A percentile compares a stretch with the other conserved stretches of the same genome.
Evolutionary conservation across 768 basidiomycete genomes (phyloP).

Genomic region (Boletus eberwhitei): DNA sequence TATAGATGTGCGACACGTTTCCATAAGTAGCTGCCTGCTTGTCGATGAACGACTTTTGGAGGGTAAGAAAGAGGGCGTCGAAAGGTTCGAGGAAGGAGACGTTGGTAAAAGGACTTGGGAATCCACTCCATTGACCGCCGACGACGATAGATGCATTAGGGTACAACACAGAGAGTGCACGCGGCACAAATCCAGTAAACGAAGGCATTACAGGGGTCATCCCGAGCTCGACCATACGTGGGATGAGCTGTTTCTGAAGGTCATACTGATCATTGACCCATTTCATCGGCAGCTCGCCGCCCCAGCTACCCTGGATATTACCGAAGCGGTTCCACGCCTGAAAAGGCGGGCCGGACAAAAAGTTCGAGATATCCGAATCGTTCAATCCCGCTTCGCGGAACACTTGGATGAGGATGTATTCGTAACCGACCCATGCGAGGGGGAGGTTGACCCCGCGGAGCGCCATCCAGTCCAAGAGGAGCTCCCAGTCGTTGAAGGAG

Average conservation of each 20-base stretch:
- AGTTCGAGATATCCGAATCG: constrained; percentile 33
- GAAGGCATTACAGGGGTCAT: constrained; percentile 43
- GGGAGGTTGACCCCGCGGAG: constrained; percentile 41
- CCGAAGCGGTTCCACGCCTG: constrained; percentile 43
- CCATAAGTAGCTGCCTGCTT: constrained; percentile 39
- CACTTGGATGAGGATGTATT: constrained; percentile 35
- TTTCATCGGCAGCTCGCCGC: constrained; percentile 32
- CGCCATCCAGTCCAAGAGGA: constrained; percentile 42
- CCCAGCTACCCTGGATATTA: constrained; percentile 42
- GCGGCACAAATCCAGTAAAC: constrained; percentile 42
- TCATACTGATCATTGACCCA: constrained; percentile 39
- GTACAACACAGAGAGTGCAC: constrained; percentile 26
- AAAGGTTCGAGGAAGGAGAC: constrained; percentile 41
- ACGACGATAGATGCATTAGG: constrained; percentile 35
- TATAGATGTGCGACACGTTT: constrained; percentile 39
- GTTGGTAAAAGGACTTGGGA: constrained; percentile 33
- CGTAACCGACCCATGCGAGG: constrained; percentile 41
- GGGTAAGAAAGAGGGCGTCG: constrained; percentile 34
- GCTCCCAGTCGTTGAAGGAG: constrained; percentile 37
- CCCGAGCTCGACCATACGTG: constrained; percentile 39
- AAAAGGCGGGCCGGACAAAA: constrained; percentile 40
- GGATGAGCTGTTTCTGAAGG: constrained; percentile 35
- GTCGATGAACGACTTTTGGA: constrained; percentile 38
- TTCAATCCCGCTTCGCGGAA: constrained; percentile 37
- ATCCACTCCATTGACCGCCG: constrained; percentile 36